phyloP scores from a whole-genome alignment of 768 basidiomycete genomes.

The Chalciporus piperatus region DNA sequence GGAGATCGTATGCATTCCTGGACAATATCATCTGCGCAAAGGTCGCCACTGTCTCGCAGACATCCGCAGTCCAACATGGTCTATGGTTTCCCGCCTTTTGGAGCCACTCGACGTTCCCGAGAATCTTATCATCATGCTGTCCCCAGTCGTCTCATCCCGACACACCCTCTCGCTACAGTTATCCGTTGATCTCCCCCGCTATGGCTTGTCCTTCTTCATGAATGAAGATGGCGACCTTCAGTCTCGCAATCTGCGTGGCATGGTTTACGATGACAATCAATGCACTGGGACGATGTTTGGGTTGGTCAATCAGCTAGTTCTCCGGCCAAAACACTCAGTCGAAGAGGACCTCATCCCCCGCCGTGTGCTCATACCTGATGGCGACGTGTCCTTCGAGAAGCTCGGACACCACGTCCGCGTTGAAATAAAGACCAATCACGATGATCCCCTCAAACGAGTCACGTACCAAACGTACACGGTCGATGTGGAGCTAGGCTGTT shows the following conservation, averaged over 20 bases:
- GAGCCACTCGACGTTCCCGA: constrained; percentile 10
- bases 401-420: constrained; percentile 1
- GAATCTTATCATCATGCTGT: constrained; percentile 16
- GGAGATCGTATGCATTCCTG: constrained; percentile 5
- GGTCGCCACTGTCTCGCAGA: constrained; percentile 12
- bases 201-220: constrained; percentile 36
- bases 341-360: neutral
- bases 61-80: constrained; percentile 15
- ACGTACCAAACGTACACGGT: constrained; percentile 24
- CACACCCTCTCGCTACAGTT: neutral
- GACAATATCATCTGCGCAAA: neutral
- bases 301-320: constrained; percentile 35
- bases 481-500: constrained; percentile 24
- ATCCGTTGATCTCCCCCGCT: constrained; percentile 35
- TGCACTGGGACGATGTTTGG: constrained; percentile 42
- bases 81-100: constrained; percentile 16
- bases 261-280: constrained; percentile 38
- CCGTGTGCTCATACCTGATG: constrained; percentile 13
- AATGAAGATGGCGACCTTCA: constrained; percentile 28
- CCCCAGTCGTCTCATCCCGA: neutral
- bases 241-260: constrained; percentile 36
- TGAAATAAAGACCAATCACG: neutral
- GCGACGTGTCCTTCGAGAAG: neutral
- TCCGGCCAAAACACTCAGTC: constrained; percentile 24
- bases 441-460: neutral